Conservation (phyloP, 495 filamentous ascomycete species). For the Penicillium paxilli region DNA sequence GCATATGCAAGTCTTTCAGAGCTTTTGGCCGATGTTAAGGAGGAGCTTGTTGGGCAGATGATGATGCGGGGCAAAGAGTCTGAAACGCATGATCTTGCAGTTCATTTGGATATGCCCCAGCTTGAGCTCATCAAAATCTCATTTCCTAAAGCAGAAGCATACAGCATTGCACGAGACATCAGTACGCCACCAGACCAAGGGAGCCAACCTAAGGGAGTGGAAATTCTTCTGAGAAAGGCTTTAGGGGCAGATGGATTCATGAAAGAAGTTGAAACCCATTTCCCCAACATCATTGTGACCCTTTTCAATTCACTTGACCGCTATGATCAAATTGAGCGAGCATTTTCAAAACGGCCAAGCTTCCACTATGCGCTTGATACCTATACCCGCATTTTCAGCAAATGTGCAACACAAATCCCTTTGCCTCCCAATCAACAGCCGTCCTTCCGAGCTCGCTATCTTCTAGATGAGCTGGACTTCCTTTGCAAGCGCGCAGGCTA, state of each 20-base stretch:
- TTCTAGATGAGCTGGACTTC: conserved; percentile 71
- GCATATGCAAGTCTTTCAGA: conserved; percentile 69
- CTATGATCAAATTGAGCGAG: conserved; percentile 74
- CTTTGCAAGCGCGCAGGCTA: conserved; percentile 69
- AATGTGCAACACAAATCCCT: conserved; percentile 56
- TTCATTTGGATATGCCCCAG: conserved; percentile 52
- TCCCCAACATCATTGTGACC: conserved; percentile 71
- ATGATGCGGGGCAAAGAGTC: conserved; percentile 76
- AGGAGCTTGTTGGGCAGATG: conserved; percentile 79
- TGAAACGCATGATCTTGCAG: conserved; percentile 58
- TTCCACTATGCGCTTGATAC: conserved; percentile 59
- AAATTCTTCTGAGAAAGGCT: conserved; percentile 64
- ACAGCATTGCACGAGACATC: conserved; percentile 79
- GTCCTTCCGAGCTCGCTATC: conserved; percentile 74
- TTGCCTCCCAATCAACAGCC: conserved; percentile 81
- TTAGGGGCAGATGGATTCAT: conserved; percentile 67
- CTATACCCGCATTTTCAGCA: conserved; percentile 65
- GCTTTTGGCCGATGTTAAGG: conserved; percentile 69
- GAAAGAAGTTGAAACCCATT: conserved; percentile 61
- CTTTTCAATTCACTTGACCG: conserved; percentile 71
- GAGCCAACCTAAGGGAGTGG: conserved; percentile 58
- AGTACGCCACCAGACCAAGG: conserved; percentile 54
- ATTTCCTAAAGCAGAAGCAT: conserved; percentile 81
- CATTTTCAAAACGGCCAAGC: conserved; percentile 62
- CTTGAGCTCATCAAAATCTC: conserved; percentile 60